Evolutionary conservation across 768 basidiomycete species (phyloP).

Genomic region (Russula earlei): DNA sequence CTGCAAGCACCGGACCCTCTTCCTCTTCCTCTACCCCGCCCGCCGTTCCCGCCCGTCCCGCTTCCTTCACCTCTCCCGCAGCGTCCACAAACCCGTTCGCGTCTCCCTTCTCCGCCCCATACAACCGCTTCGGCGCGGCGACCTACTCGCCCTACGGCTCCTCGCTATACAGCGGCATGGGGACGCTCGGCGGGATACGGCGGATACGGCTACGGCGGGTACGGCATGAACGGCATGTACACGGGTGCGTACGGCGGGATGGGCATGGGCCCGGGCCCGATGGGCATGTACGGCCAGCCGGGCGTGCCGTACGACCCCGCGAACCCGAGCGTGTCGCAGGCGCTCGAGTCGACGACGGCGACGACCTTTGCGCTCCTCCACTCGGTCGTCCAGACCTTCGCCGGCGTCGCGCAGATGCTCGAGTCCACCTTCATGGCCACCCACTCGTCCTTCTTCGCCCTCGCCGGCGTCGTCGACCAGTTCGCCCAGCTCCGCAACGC

Average conservation of each 20-base stretch:
- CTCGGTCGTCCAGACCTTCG: constrained; percentile 90
- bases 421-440: constrained; percentile 97
- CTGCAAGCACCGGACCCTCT: background rate
- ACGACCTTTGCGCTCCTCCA: constrained; percentile 91
- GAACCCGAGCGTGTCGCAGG: constrained; percentile 68
- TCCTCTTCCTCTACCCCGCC: constrained; percentile 17
- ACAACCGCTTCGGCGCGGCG: constrained; percentile 34
- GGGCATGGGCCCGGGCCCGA: constrained; percentile 28
- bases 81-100: constrained; percentile 27
- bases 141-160: constrained; percentile 33
- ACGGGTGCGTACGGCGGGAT: constrained; percentile 31
- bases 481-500: constrained; percentile 86
- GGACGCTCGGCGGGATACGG: constrained; percentile 31
- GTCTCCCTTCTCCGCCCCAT: constrained; percentile 29
- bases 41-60: constrained; percentile 56
- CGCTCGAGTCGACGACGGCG: constrained; percentile 81
- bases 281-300: constrained; percentile 33
- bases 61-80: constrained; percentile 32
- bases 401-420: constrained; percentile 93
- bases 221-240: constrained; percentile 27
- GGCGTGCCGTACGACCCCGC: constrained; percentile 38
- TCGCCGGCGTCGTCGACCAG: constrained; percentile 95
- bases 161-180: constrained; percentile 36
- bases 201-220: constrained; percentile 21
- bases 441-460: constrained; percentile 89